Percentiles rank a stretch among this genome's conserved stretches.
Conservation (phyloP, 805 yeast species). For the Kuraishia floccosa region DNA sequence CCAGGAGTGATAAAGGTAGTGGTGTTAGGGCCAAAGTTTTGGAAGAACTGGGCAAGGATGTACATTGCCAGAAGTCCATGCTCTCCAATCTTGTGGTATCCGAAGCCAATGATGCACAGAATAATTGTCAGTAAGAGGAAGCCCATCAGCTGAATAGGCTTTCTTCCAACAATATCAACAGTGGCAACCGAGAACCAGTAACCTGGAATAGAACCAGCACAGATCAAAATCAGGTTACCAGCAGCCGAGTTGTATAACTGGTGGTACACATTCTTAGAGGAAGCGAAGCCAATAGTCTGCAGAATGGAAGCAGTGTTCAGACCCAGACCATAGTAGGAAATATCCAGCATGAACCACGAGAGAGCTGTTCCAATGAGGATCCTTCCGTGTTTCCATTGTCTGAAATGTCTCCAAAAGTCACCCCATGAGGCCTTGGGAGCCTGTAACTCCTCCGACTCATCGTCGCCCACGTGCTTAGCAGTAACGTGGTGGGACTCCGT, state of each 20-base stretch:
- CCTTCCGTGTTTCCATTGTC: constrained; percentile 70
- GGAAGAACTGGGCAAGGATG: constrained; percentile 51
- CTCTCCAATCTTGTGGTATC: constrained; percentile 36
- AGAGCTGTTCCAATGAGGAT: constrained; percentile 70
- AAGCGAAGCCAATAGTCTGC: constrained; percentile 66
- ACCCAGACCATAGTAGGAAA: constrained; percentile 72
- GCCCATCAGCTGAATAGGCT: constrained; percentile 43
- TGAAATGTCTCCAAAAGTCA: constrained; percentile 57
- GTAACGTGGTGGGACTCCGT: constrained; percentile 17
- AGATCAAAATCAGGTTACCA: constrained; percentile 43
- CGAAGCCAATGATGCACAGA: constrained; percentile 49
- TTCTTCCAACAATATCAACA: constrained; percentile 47
- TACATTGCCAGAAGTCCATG: constrained; percentile 42
- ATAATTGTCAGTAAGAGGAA: constrained; percentile 42
- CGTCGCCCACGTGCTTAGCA: constrained; percentile 25
- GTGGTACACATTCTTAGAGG: constrained; percentile 30
- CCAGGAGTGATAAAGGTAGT: constrained; percentile 56
- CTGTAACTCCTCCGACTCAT: too few relatives aligned
- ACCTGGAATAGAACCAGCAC: constrained; percentile 56
- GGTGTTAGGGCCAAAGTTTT: constrained; percentile 57
- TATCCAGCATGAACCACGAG: constrained; percentile 73
- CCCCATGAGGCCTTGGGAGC: constrained; percentile 63
- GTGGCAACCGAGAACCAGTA: constrained; percentile 48
- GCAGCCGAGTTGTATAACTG: constrained; percentile 32
- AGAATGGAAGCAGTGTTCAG: constrained; percentile 63